Evolutionary conservation across 345 rosid species (phyloP), one percentile per base, ranked within the genome.

Genomic region (Melastoma malabathricum): DNA sequence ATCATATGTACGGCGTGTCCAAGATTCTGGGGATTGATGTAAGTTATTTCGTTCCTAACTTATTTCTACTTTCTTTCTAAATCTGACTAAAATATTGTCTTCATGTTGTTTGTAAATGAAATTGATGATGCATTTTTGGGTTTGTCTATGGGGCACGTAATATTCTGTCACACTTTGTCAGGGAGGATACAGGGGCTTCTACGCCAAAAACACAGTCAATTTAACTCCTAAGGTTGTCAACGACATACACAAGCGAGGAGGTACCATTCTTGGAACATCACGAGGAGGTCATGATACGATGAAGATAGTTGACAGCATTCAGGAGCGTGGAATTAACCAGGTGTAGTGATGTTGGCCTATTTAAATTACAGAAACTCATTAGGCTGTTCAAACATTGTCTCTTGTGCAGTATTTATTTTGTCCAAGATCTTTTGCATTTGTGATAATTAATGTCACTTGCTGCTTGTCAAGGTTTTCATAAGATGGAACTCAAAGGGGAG

Each of bases 121-220:
- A 34, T 34, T 34, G 12, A 34, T 34, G 0, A 6, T 34, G 12
- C 41, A 34, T 10, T 34, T 34, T 34, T 7, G 12, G 12, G 12
- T 34, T 34, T 34, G 12, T 34, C 12, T 9, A 2, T 7, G 41
- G 41, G 12, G 41, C 41, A 2, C 41, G 9, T 34, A 34, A 16
- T 25, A 13, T 39, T 47, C 48, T 53, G 51, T 39, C 50, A 18
- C 38, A 51, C 31, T 44, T 45, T 44, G 68, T 43, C 57, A 84
- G 92, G 92, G 92, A 52, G 97, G 97, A 67, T 89, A 84, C 65
- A 84, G 66, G 63, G 97, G 92, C 5, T 88, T 88, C 54, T 88
- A 88, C 63, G 73, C 95, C 59, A 71, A 68, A 56, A 88, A 88
- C 59, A 88, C 92, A 6, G 54, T 84, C 49, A 31, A 72, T 29